Conservation (phyloP, 352 stramenopile species). For the Globisporangium camurandrum region DNA sequence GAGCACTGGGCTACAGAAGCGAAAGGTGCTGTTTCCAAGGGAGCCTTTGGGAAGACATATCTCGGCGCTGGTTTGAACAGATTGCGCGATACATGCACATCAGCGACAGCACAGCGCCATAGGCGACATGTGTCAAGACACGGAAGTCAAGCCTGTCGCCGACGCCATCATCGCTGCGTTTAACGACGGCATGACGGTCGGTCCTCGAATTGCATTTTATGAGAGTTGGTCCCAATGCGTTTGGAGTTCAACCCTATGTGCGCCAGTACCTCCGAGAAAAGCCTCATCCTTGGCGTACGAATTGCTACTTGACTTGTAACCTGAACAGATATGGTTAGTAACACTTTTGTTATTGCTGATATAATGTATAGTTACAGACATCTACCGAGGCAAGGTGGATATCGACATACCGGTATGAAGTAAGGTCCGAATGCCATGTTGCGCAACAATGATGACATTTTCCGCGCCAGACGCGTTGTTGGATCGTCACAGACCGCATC, state of each 20-base stretch:
- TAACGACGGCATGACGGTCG: neutral
- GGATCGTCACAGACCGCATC: slow-evolving; percentile 3
- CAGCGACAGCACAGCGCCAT: neutral
- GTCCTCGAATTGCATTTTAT: slow-evolving; percentile 9
- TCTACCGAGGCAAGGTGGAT: neutral
- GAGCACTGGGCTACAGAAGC: neutral
- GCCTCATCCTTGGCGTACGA: slow-evolving; percentile 15
- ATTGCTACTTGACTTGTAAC: slow-evolving; percentile 19
- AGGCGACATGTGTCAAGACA: neutral
- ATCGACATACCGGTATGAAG: neutral
- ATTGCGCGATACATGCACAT: neutral
- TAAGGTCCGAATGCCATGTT: neutral
- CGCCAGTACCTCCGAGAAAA: slow-evolving; percentile 15
- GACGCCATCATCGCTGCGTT: neutral
- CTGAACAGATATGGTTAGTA: neutral
- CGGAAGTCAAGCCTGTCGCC: neutral
- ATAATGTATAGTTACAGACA: neutral
- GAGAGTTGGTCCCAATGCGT: slow-evolving; percentile 18
- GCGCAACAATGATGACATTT: slow-evolving; percentile 2
- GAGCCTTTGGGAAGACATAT: neutral
- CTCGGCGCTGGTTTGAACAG: neutral
- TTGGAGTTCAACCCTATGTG: too few relatives aligned
- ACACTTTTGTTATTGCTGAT: neutral
- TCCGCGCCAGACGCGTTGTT: neutral
- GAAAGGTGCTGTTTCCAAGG: neutral